These are phyloP conservation scores for Candida mesenterica DNA, from an alignment of 1,139 yeast species.

Conservation along the genomic window DNA sequence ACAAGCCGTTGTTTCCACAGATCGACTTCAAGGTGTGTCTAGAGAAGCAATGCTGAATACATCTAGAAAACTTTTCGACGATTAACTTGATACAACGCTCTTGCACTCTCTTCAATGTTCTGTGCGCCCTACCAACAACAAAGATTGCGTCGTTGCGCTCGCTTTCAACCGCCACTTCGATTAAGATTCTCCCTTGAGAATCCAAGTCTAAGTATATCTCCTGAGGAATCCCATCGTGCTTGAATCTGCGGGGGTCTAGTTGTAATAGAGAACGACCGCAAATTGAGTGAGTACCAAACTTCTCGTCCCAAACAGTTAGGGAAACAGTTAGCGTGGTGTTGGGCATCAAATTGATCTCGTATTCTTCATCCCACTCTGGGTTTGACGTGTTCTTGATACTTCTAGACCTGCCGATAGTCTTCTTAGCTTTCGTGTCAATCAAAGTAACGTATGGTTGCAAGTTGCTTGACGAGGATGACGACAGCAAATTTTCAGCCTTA, in stretches of 20 bases:
- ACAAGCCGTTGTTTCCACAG: slow-evolving; percentile 51
- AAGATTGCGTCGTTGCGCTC: slow-evolving; percentile 77
- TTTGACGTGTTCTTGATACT: slow-evolving; percentile 58
- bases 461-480: slow-evolving; percentile 31
- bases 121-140: slow-evolving; percentile 72
- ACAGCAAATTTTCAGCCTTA: slow-evolving; percentile 68
- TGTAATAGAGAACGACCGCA: slow-evolving; percentile 68
- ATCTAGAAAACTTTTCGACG: slow-evolving; percentile 57
- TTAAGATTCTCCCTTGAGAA: slow-evolving; percentile 61
- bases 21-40: slow-evolving; percentile 47
- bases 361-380: slow-evolving; percentile 90
- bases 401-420: slow-evolving; percentile 70
- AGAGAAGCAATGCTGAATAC: slow-evolving; percentile 42
- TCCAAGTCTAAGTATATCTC: slow-evolving; percentile 63
- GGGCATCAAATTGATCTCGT: slow-evolving; percentile 56
- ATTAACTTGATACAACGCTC: slow-evolving; percentile 64
- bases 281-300: slow-evolving; percentile 56
- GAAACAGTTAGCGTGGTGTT: slow-evolving; percentile 45
- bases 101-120: slow-evolving; percentile 61
- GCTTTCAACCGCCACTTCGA: slow-evolving; percentile 73
- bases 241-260: slow-evolving; percentile 63
- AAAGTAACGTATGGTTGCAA: slow-evolving; percentile 70
- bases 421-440: slow-evolving; percentile 56
- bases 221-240: slow-evolving; percentile 67
- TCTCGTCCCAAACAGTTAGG: slow-evolving; percentile 75